Percentiles rank a stretch among this genome's conserved stretches.
phyloP scores from a whole-genome alignment of 139 green algal genomes.

The Chlorella sp. region DNA sequence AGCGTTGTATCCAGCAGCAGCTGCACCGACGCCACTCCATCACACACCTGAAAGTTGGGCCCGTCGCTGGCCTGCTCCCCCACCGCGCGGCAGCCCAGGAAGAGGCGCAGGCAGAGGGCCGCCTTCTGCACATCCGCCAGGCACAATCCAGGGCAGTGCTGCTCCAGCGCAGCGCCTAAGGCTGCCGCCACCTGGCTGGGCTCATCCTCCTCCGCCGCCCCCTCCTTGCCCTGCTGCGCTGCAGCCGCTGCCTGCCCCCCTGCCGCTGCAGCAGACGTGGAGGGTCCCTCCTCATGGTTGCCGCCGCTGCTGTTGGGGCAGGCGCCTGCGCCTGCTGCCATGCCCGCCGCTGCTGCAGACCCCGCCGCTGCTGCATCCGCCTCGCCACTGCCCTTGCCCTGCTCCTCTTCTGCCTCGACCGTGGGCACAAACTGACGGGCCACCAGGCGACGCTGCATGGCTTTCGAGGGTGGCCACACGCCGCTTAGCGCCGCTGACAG shows the following conservation, averaged over 20 bases:
- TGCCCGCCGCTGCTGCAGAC: neutral
- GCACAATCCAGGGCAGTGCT: neutral
- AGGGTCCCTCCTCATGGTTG: neutral
- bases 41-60: neutral
- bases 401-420: neutral
- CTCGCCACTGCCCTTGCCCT: neutral
- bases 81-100: conserved; percentile 23
- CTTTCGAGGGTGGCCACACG: conserved; percentile 3
- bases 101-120: conserved; percentile 26
- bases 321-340: no score
- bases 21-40: no score
- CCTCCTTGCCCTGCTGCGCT: neutral
- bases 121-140: conserved; percentile 7
- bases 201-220: neutral
- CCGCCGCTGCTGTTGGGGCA: neutral
- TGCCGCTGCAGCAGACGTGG: neutral
- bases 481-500: conserved; percentile 23
- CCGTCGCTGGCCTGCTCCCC: conserved; percentile 6
- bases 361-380: neutral
- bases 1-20: no score
- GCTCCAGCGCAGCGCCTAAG: neutral
- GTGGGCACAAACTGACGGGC: conserved; percentile 12
- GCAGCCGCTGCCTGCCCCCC: neutral
- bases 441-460: conserved; percentile 25
- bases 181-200: neutral